Conservation (phyloP, 208 protist genomes). For the Lotmaria passim region DNA sequence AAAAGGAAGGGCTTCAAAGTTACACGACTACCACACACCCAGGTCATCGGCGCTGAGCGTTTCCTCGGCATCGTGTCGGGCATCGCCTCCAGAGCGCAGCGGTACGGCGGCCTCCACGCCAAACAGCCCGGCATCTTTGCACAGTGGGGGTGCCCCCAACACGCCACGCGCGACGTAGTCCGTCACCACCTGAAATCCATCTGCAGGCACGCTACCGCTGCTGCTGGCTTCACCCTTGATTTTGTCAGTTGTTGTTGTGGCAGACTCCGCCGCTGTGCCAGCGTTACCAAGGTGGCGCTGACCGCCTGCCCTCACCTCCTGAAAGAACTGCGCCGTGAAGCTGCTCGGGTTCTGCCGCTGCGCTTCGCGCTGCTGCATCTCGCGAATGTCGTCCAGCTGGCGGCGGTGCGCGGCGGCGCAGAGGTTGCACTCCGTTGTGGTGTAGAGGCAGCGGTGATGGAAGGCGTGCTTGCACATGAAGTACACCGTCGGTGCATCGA, state of each 20-base stretch:
- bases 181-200: slow-evolving; percentile 91
- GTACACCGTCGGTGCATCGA: slow-evolving; percentile 95
- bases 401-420: slow-evolving; percentile 40
- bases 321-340: slow-evolving; percentile 31
- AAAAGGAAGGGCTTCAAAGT: too few species aligned
- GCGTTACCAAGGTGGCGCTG: background rate
- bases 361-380: slow-evolving; percentile 19
- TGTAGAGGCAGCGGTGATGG: slow-evolving; percentile 89
- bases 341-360: slow-evolving; percentile 25
- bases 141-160: slow-evolving; percentile 18
- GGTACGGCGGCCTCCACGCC: slow-evolving; percentile 6
- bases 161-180: slow-evolving; percentile 85
- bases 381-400: slow-evolving; percentile 31
- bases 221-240: too few species aligned
- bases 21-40: slow-evolving; percentile 27
- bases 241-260: background rate
- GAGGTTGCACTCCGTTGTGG: slow-evolving; percentile 62
- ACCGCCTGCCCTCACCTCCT: slow-evolving; percentile 18
- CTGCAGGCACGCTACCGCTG: slow-evolving; percentile 9
- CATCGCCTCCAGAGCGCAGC: background rate
- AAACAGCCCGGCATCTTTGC: slow-evolving; percentile 18
- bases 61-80: slow-evolving; percentile 1
- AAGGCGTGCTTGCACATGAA: slow-evolving; percentile 95
- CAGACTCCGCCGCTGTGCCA: background rate
- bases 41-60: slow-evolving; percentile 1